Conservation (phyloP, 2,329 filamentous ascomycete genomes). For the Remersonia thermophila region DNA sequence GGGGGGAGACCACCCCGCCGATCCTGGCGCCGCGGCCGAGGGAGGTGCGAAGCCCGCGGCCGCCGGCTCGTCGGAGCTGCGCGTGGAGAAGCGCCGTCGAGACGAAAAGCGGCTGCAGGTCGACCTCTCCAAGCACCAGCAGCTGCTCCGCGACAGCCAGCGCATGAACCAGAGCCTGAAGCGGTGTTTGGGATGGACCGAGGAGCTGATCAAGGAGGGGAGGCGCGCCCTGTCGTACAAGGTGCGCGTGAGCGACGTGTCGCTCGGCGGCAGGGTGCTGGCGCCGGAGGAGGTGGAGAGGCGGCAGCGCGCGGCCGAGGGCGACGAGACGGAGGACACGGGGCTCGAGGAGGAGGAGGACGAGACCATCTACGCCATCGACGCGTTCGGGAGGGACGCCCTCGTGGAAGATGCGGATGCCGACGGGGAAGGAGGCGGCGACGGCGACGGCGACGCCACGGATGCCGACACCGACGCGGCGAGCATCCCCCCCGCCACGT, state of each 20-base stretch:
- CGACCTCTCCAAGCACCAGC: conserved; percentile 79
- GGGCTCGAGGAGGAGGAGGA: conserved; percentile 18
- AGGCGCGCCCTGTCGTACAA: conserved; percentile 76
- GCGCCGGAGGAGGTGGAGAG: conserved; percentile 42
- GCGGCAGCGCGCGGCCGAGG: conserved; percentile 12
- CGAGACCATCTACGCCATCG: conserved; percentile 5
- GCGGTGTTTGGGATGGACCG: conserved; percentile 78
- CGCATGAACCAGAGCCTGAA: conserved; percentile 93
- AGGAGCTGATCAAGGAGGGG: conserved; percentile 79
- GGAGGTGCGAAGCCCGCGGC: conserved; percentile 29
- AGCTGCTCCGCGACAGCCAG: conserved; percentile 78
- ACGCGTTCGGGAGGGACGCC: conserved; percentile 1
- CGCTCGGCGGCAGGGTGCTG: conserved; percentile 70
- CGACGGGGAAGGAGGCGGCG: conserved; percentile 1
- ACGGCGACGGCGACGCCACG: conserved; percentile 1
- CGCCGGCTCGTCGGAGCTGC: too few species aligned
- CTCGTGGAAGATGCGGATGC: background rate
- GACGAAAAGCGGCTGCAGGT: conserved; percentile 77
- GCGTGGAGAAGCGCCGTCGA: conserved; percentile 44
- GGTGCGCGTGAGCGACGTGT: conserved; percentile 66
- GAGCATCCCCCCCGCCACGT: conserved; percentile 8
- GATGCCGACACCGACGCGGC: too few species aligned
- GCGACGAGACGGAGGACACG: conserved; percentile 13
- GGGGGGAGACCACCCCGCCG: too few species aligned
- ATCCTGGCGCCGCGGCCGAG: too few species aligned